These are phyloP conservation scores for Salvia miltiorrhiza DNA, from an alignment of 257 asterid species.

Conservation along the genomic window DNA sequence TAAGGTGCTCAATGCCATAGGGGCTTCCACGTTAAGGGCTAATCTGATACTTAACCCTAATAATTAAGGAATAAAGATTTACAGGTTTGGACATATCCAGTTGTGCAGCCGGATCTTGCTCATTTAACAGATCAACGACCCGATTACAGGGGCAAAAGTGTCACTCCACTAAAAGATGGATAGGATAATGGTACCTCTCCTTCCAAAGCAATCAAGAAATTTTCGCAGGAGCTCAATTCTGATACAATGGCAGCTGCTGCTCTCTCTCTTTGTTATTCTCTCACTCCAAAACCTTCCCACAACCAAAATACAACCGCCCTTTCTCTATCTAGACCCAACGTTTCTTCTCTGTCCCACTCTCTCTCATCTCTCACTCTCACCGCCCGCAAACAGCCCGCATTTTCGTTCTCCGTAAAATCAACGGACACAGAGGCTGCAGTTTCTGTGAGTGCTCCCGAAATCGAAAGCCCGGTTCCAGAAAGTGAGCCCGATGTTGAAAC, in stretches of 20 bases:
- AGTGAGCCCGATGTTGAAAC: slow-evolving; percentile 32
- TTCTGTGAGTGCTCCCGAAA: slow-evolving; percentile 40
- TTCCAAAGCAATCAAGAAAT: background rate
- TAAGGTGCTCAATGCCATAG: too few species aligned
- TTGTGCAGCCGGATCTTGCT: too few species aligned
- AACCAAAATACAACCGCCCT: slow-evolving; percentile 22
- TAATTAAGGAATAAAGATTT: too few species aligned
- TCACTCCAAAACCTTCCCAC: slow-evolving; percentile 36
- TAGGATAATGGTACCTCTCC: slow-evolving; percentile 37
- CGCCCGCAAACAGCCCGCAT: slow-evolving; percentile 37
- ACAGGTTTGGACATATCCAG: too few species aligned
- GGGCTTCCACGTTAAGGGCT: too few species aligned
- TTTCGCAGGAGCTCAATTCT: background rate
- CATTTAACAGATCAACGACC: too few species aligned
- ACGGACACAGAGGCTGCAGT: slow-evolving; percentile 39
- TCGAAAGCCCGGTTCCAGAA: slow-evolving; percentile 21
- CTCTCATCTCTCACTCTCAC: slow-evolving; percentile 50
- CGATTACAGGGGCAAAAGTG: slow-evolving; percentile 22
- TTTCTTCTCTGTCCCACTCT: slow-evolving; percentile 41
- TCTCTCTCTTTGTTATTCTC: slow-evolving; percentile 55
- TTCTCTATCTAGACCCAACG: slow-evolving; percentile 27
- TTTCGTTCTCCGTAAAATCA: slow-evolving; percentile 44
- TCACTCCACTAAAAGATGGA: slow-evolving; percentile 20
- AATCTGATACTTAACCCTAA: too few species aligned
- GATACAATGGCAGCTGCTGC: slow-evolving; percentile 50